Conservation (phyloP, 768 basidiomycete genomes). For the Agaricus subrufescens region DNA sequence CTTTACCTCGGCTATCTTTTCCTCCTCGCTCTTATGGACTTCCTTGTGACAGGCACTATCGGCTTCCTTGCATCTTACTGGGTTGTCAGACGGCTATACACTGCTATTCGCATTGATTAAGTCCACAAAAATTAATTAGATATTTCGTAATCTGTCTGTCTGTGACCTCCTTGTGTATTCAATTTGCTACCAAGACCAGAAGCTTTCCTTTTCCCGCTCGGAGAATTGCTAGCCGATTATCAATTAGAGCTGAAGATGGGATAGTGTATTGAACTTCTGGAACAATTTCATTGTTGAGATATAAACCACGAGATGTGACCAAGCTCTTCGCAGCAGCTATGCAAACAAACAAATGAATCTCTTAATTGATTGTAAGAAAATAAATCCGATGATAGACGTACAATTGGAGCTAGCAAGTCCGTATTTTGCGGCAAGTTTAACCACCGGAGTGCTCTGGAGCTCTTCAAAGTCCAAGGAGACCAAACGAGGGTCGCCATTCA, state of each 20-base stretch:
- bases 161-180: neutral
- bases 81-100: conserved; percentile 83
- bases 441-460: conserved; percentile 46
- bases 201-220: conserved; percentile 74
- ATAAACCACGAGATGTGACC: conserved; percentile 61
- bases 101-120: conserved; percentile 74
- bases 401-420: conserved; percentile 61
- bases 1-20: conserved; percentile 91
- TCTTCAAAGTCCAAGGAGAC: conserved; percentile 45
- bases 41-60: conserved; percentile 86
- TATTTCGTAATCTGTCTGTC: neutral
- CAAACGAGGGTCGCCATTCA: conserved; percentile 64
- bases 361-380: neutral
- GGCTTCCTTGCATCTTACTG: conserved; percentile 90
- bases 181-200: conserved; percentile 40
- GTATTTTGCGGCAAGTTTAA: conserved; percentile 57
- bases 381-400: conserved; percentile 28
- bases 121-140: neutral
- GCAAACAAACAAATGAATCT: conserved; percentile 2
- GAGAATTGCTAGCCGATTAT: conserved; percentile 56
- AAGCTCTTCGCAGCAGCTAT: conserved; percentile 64
- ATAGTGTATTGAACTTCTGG: conserved; percentile 43
- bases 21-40: conserved; percentile 77
- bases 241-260: conserved; percentile 46
- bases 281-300: conserved; percentile 62